A percentile compares a stretch with the other conserved stretches of the same genome.
phyloP scores from a whole-genome alignment of 164 flowering plant genomes.

The Hamamelis virginiana region DNA sequence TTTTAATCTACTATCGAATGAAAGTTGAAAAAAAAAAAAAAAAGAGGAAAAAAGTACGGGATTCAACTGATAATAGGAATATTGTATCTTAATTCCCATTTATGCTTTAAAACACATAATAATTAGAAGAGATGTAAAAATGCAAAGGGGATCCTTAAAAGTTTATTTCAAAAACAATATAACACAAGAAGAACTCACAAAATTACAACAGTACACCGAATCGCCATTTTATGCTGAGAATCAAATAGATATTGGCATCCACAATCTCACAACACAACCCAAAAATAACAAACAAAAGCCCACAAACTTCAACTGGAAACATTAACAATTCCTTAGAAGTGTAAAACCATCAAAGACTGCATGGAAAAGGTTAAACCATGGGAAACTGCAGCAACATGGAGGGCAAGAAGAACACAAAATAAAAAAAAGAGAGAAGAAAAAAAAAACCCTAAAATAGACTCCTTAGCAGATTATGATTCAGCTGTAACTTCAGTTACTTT shows the following conservation, averaged over 20 bases:
- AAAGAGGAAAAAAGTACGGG: too few relatives aligned
- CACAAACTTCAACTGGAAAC: constrained; percentile 21
- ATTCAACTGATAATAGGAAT: too few relatives aligned
- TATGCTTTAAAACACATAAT: background rate
- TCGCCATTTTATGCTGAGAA: constrained; percentile 10
- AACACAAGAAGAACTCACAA: constrained; percentile 5
- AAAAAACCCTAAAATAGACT: background rate
- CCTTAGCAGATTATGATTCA: constrained; percentile 20
- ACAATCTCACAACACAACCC: constrained; percentile 15
- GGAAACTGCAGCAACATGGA: constrained; percentile 6
- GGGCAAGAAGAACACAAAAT: background rate
- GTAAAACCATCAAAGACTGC: constrained; percentile 14
- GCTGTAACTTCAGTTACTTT: constrained; percentile 35
- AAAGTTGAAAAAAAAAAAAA: too few relatives aligned
- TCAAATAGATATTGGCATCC: constrained; percentile 20
- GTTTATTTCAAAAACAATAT: background rate
- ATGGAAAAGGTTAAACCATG: constrained; percentile 4
- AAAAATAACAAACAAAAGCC: constrained; percentile 6
- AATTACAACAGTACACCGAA: background rate
- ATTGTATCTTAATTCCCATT: too few relatives aligned
- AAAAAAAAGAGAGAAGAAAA: background rate
- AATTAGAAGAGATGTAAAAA: background rate
- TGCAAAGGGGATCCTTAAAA: background rate
- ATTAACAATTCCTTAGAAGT: constrained; percentile 7
- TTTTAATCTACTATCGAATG: too few relatives aligned